Percentiles rank a stretch among this genome's conserved stretches.
Evolutionary conservation across 2,329 filamentous ascomycete species (phyloP).

Genomic region (Bipolaris sorokiniana): DNA sequence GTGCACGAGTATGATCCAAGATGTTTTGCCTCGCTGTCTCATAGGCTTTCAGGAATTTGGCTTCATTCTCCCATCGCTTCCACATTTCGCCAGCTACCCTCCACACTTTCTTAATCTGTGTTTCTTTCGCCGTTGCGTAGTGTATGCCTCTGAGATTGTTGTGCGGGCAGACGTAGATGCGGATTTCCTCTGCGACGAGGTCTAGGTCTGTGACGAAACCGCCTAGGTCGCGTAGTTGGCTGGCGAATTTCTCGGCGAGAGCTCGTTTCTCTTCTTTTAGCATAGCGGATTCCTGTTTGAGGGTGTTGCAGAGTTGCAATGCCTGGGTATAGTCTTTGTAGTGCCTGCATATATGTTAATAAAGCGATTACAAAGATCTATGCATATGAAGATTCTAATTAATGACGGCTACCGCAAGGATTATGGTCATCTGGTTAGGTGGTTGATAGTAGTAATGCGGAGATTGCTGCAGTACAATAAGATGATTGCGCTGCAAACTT

Average conservation of each 20-base stretch:
- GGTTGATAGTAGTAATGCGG: too few relatives aligned
- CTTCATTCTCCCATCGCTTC: neutral
- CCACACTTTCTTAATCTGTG: neutral
- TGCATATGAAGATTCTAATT: too few relatives aligned
- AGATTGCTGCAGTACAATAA: neutral
- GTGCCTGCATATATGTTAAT: neutral
- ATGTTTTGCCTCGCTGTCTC: neutral
- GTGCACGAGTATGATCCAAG: conserved; percentile 17
- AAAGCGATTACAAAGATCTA: neutral
- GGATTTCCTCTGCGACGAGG: neutral
- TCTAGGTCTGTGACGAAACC: conserved; percentile 13
- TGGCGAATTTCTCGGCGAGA: neutral
- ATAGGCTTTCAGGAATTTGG: conserved; percentile 13
- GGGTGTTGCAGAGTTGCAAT: neutral
- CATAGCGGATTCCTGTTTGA: neutral
- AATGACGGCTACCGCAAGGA: too few relatives aligned
- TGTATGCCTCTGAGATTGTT: neutral
- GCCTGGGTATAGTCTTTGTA: neutral
- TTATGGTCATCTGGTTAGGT: too few relatives aligned
- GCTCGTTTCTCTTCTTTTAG: neutral
- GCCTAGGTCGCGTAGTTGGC: neutral
- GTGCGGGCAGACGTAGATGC: conserved; percentile 16
- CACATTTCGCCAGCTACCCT: neutral
- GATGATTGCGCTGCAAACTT: neutral
- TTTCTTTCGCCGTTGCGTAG: neutral